Conservation (phyloP, 345 rosid species). For the Microcos paniculata region DNA sequence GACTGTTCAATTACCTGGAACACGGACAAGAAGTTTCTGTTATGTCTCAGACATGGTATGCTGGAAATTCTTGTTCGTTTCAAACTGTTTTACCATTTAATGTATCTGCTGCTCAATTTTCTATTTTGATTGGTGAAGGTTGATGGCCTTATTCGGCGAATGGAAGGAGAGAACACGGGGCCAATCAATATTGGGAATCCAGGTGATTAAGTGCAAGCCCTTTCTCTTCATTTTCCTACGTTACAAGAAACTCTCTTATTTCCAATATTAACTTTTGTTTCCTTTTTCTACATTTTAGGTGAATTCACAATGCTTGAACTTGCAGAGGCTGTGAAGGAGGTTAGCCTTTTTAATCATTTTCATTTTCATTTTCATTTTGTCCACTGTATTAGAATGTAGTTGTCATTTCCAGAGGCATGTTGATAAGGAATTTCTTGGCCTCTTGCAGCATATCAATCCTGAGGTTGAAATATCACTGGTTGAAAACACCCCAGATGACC, state of each 20-base stretch:
- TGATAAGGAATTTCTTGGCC: not conserved
- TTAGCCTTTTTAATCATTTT: constrained; percentile 20
- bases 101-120: not conserved
- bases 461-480: constrained; percentile 63
- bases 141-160: constrained; percentile 83
- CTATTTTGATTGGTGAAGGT: constrained; percentile 44
- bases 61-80: not conserved
- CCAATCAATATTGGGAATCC: constrained; percentile 95
- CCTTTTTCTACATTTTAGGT: no score
- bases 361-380: not conserved
- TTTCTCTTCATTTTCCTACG: no score
- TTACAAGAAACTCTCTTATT: no score
- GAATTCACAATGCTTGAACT: constrained; percentile 91
- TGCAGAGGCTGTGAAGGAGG: constrained; percentile 92
- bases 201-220: no score
- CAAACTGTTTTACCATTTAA: not conserved
- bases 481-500: constrained; percentile 96
- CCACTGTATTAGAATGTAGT: not conserved
- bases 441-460: constrained; percentile 71
- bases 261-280: no score
- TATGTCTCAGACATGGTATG: constrained; percentile 94
- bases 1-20: constrained; percentile 94
- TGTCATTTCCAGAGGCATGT: not conserved
- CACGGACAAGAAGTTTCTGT: constrained; percentile 97
- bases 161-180: constrained; percentile 95